A percentile compares a stretch with the other conserved stretches of the same genome.
phyloP scores from a whole-genome alignment of 2,329 filamentous ascomycete species.

The Aspergillus carbonarius region DNA sequence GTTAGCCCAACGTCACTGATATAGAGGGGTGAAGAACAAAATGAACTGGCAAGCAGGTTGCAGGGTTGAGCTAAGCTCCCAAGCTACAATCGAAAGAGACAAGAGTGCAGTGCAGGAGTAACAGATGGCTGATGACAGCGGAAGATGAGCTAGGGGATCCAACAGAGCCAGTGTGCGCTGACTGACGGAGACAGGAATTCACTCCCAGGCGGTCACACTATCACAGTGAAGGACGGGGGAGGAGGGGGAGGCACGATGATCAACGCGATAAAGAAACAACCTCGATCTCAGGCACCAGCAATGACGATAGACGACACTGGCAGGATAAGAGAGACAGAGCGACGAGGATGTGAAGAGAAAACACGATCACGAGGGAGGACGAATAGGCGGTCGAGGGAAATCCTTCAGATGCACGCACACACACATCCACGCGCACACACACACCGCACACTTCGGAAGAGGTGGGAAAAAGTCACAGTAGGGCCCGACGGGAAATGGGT shows the following conservation, averaged over 20 bases:
- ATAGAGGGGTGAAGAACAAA: background rate
- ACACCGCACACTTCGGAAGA: constrained; percentile 30
- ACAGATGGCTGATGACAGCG: background rate
- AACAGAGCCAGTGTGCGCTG: background rate
- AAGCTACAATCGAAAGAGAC: constrained; percentile 1
- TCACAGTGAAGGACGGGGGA: background rate
- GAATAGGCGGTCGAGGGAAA: constrained; percentile 11
- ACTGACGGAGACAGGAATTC: background rate
- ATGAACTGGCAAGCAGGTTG: background rate
- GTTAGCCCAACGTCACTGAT: constrained; percentile 7
- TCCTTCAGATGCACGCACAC: constrained; percentile 21
- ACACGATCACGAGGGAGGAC: constrained; percentile 19
- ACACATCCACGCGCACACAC: constrained; percentile 27
- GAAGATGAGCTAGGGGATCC: background rate
- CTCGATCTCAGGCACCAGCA: constrained; percentile 10
- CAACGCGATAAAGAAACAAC: constrained; percentile 13
- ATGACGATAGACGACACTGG: background rate
- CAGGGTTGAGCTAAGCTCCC: background rate
- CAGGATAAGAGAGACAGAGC: constrained; percentile 6
- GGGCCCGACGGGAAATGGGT: background rate
- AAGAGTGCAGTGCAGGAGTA: background rate
- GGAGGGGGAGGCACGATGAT: background rate
- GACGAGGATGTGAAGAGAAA: constrained; percentile 8
- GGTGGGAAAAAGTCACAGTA: constrained; percentile 14
- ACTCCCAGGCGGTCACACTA: background rate